Base-by-base conservation (phyloP, 345 rosid species). In the Psidium guajava region DNA sequence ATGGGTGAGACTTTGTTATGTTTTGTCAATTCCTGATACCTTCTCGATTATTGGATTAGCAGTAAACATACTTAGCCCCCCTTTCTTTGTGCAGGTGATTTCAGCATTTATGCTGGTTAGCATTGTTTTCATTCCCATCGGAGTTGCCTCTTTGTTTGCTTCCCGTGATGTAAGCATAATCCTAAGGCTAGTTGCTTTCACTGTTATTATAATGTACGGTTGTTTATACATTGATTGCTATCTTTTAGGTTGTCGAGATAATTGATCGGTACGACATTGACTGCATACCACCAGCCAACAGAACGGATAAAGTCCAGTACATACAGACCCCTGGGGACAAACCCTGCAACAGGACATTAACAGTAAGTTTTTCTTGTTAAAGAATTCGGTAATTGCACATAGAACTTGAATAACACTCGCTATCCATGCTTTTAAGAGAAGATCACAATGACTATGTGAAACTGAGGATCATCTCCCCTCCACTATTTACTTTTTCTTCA, bases 81-180 rank as follows among this genome's bases (percentile, higher is more conserved):
- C 56, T 86, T 28, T 53, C 57, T 77, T 12, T 83, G 27, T 88
- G 86, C 93, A 96, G 98, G 99, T 97, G 85, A 96, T 98, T 88
- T 88, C 96, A 25, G 94, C 96, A 8, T 98, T 96, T 91, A 69
- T 98, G 94, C 93, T 98, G 36, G 95, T 96, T 85, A 94, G 98
- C 91, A 89, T 98, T 82, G 92, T 96, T 92, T 96, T 98, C 88
- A 92, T 96, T 85, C 99, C 99, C 83, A 94, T 98, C 69, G 99
- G 99, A 84, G 93, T 98, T 87, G 98, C 95, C 89, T 92, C 97
- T 80, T 90, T 98, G 82, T 88, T 93, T 87, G 99, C 99, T 88
- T 98, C 99, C 73, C 95, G 88, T 75, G 97, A 95, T 93, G 99
- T 80, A 20, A 73, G 83, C 61, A 10, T 82, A 14, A 27, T 16